Conservation (phyloP, 306 rosid species). For the Ormosia emarginata region DNA sequence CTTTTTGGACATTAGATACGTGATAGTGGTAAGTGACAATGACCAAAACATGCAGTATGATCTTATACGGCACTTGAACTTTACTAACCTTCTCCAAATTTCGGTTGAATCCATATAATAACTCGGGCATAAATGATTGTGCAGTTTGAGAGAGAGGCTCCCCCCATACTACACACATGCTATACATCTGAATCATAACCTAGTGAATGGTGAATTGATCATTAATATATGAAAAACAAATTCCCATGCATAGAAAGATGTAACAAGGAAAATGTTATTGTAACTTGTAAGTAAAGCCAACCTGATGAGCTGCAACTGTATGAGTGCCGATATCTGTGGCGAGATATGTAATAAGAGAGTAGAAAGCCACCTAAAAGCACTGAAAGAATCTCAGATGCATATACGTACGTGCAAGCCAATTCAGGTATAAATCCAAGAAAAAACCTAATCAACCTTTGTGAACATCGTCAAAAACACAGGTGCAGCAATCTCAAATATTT, state of each 20-base stretch:
- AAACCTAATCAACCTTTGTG: slow-evolving; percentile 57
- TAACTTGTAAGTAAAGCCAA: slow-evolving; percentile 9
- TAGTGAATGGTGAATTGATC: slow-evolving; percentile 6
- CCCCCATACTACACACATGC: slow-evolving; percentile 44
- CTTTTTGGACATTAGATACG: not conserved
- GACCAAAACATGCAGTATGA: not conserved
- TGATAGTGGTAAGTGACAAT: too few relatives aligned
- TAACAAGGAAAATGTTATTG: not conserved
- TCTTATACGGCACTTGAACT: not conserved
- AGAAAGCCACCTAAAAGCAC: slow-evolving; percentile 39
- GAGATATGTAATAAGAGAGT: slow-evolving; percentile 42
- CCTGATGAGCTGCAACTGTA: slow-evolving; percentile 46
- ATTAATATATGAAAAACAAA: slow-evolving; percentile 2
- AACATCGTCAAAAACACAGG: slow-evolving; percentile 66
- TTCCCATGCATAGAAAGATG: not conserved
- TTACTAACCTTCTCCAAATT: slow-evolving; percentile 33
- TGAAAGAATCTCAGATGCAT: not conserved
- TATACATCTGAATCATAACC: slow-evolving; percentile 44
- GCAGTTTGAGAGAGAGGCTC: slow-evolving; percentile 40
- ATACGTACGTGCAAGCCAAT: not conserved
- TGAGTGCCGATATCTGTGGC: slow-evolving; percentile 37
- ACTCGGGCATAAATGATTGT: slow-evolving; percentile 40
- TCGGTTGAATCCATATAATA: slow-evolving; percentile 20
- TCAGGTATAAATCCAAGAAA: not conserved
- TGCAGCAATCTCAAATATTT: slow-evolving; percentile 54